These are phyloP conservation scores for Conringia planisiliqua DNA, from an alignment of 345 rosid species.

Conservation along the genomic window DNA sequence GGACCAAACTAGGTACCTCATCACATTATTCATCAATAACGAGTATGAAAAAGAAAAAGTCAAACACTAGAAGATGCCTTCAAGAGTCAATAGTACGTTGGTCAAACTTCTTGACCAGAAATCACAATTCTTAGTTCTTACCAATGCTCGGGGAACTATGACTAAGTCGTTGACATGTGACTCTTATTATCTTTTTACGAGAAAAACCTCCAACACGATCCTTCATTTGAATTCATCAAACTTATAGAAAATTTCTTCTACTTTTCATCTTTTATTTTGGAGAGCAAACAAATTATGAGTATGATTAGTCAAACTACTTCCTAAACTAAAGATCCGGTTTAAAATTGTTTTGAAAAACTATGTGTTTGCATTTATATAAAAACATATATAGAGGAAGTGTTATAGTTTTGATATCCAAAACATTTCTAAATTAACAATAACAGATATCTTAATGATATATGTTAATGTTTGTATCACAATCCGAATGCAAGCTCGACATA, in stretches of 20 bases:
- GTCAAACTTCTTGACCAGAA: conserved; percentile 24
- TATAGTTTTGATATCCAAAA: neutral
- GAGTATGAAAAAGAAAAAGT: neutral
- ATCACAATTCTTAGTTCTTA: neutral
- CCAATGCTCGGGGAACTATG: conserved; percentile 6
- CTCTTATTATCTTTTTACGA: neutral
- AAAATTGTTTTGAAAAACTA: neutral
- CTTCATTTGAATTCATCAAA: conserved; percentile 20
- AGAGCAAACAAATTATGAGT: neutral
- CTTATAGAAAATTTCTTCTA: neutral
- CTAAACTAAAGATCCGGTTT: neutral
- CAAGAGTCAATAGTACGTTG: conserved; percentile 11
- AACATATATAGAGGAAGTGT: neutral
- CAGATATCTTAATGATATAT: too few species aligned
- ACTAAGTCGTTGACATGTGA: conserved; percentile 21
- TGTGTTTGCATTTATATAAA: neutral
- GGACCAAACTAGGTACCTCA: neutral
- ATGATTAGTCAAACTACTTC: neutral
- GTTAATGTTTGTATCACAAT: too few species aligned
- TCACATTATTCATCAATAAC: neutral
- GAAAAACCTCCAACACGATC: neutral
- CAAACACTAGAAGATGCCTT: neutral
- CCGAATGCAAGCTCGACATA: too few species aligned
- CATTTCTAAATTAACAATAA: neutral
- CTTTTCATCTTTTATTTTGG: neutral